Evolutionary conservation across 148 eudicot genomes (phyloP).

Genomic region (Vaccinium macrocarpon): DNA sequence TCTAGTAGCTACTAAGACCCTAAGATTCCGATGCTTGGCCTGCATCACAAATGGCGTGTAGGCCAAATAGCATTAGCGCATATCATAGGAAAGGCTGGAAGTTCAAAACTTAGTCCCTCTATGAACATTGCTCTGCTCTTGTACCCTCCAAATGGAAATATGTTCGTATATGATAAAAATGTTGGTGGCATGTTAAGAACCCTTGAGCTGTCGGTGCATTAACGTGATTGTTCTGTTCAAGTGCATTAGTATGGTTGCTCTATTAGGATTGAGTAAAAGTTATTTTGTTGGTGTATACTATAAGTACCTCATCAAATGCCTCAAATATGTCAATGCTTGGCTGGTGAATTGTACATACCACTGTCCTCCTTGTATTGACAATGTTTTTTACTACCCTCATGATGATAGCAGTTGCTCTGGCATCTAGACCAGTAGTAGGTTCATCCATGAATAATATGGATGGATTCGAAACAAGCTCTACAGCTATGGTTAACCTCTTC

Average conservation of each 20-base stretch:
- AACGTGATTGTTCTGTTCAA: neutral
- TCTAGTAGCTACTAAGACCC: too few relatives aligned
- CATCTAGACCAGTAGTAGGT: conserved; percentile 73
- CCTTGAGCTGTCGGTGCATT: neutral
- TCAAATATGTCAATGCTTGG: conserved; percentile 63
- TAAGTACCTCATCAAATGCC: conserved; percentile 61
- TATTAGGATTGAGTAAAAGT: neutral
- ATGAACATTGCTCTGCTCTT: neutral
- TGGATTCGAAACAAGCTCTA: conserved; percentile 67
- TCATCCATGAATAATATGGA: conserved; percentile 72
- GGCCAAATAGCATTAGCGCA: neutral
- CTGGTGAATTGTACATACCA: conserved; percentile 66
- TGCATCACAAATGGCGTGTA: too few relatives aligned
- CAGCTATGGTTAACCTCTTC: conserved; percentile 60
- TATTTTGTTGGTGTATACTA: neutral
- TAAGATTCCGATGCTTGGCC: too few relatives aligned
- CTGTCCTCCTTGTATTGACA: conserved; percentile 53
- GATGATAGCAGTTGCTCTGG: conserved; percentile 67
- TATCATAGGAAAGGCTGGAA: neutral
- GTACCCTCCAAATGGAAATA: neutral
- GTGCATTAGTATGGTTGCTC: too few relatives aligned
- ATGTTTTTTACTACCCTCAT: conserved; percentile 61
- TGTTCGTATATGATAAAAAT: too few relatives aligned
- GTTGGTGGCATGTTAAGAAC: neutral
- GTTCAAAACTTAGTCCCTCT: neutral